Evolutionary conservation across 2,329 filamentous ascomycete species (phyloP).

Genomic region (Xenoacremonium recifei): DNA sequence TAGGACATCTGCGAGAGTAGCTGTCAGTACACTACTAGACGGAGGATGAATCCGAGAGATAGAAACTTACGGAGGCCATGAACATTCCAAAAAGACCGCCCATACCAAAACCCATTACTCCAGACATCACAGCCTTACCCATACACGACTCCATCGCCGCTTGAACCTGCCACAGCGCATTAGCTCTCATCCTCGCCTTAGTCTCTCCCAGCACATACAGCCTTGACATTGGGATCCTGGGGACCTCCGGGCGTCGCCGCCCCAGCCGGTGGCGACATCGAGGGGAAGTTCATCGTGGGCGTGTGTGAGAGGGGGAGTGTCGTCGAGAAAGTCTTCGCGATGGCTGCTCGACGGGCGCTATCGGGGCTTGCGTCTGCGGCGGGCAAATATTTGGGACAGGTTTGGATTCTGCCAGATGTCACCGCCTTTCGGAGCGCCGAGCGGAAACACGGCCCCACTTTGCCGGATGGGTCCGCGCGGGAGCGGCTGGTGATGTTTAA

Average conservation of each 20-base stretch:
- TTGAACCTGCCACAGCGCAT: slow-evolving; percentile 63
- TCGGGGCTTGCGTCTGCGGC: slow-evolving; percentile 15
- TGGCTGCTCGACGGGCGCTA: slow-evolving; percentile 7
- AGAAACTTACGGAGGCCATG: slow-evolving; percentile 81
- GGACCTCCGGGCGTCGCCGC: slow-evolving; percentile 29
- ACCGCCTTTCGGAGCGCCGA: slow-evolving; percentile 32
- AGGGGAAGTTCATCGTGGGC: slow-evolving; percentile 39
- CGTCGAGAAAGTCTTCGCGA: slow-evolving; percentile 1
- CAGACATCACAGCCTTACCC: slow-evolving; percentile 84
- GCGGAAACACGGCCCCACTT: slow-evolving; percentile 20
- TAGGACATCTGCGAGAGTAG: slow-evolving; percentile 79
- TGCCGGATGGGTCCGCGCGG: slow-evolving; percentile 21
- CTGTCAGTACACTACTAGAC: slow-evolving; percentile 11
- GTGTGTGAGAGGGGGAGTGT: no score
- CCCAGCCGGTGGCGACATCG: slow-evolving; percentile 24
- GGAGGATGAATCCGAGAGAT: slow-evolving; percentile 3
- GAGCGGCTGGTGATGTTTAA: no score
- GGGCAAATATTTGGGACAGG: slow-evolving; percentile 23
- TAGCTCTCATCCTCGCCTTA: slow-evolving; percentile 1
- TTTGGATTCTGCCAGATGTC: slow-evolving; percentile 39
- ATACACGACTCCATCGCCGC: slow-evolving; percentile 87
- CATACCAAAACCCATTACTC: slow-evolving; percentile 90
- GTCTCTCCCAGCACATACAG: slow-evolving; percentile 32
- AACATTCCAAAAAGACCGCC: slow-evolving; percentile 95
- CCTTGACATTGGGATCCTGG: slow-evolving; percentile 53